These are phyloP conservation scores for Ceratobasidium sp. DNA, from an alignment of 1,284 basidiomycete species.

Conservation along the genomic window DNA sequence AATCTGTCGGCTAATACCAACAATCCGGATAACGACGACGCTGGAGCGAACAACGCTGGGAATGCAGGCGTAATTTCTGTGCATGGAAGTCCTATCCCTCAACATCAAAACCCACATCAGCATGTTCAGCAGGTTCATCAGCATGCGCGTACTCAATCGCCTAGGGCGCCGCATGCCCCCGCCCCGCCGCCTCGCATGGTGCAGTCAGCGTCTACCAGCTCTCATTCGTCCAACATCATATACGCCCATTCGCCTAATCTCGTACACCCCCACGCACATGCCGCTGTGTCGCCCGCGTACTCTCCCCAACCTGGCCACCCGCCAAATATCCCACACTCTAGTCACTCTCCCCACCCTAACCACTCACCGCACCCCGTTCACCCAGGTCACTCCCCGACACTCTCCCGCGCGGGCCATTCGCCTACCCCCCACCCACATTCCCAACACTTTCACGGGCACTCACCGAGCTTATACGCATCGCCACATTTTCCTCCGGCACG, in stretches of 20 bases:
- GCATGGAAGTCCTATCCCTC: conserved; percentile 28
- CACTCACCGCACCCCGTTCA: conserved; percentile 16
- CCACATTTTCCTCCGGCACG: conserved; percentile 25
- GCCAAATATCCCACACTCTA: conserved; percentile 13
- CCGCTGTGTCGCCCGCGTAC: conserved; percentile 18
- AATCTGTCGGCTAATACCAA: conserved; percentile 6
- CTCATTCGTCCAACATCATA: conserved; percentile 18
- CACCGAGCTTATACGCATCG: conserved; percentile 30
- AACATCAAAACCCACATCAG: conserved; percentile 34
- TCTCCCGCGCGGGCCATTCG: conserved; percentile 14
- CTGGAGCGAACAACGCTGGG: conserved; percentile 4
- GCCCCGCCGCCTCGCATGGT: conserved; percentile 38
- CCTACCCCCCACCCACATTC: conserved; percentile 16
- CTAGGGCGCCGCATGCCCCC: conserved; percentile 19
- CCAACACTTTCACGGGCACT: conserved; percentile 33
- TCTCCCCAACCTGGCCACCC: conserved; percentile 28
- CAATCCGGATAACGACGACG: not conserved
- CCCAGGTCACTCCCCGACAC: conserved; percentile 2
- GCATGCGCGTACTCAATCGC: conserved; percentile 32
- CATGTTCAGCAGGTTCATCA: conserved; percentile 27
- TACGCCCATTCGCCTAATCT: conserved; percentile 34
- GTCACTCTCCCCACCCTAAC: conserved; percentile 35
- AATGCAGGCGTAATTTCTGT: conserved; percentile 16
- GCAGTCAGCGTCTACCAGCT: conserved; percentile 16
- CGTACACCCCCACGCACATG: conserved; percentile 27